Conservation (phyloP, 116 monocot genomes). For the Iris pallida region DNA sequence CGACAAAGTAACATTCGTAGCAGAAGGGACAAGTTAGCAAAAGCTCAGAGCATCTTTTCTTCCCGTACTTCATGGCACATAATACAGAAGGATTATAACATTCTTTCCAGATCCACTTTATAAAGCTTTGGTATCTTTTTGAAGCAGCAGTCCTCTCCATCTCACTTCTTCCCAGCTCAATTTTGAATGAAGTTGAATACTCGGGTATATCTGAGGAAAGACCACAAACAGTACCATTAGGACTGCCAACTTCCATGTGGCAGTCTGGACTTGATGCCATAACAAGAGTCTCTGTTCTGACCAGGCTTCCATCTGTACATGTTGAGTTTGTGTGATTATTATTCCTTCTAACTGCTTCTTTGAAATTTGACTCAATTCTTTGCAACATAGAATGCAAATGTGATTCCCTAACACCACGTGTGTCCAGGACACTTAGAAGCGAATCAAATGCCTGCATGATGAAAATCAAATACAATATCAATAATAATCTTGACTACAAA, state of each 20-base stretch:
- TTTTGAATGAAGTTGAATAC: slow-evolving; percentile 54
- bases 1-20: slow-evolving; percentile 46
- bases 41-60: slow-evolving; percentile 63
- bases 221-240: slow-evolving; percentile 45
- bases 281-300: slow-evolving; percentile 26
- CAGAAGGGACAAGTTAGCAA: slow-evolving; percentile 52
- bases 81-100: slow-evolving; percentile 38
- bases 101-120: slow-evolving; percentile 77
- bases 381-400: slow-evolving; percentile 83
- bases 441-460: slow-evolving; percentile 82
- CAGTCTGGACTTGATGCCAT: slow-evolving; percentile 45
- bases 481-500: not conserved
- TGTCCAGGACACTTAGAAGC: slow-evolving; percentile 65
- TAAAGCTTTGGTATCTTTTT: slow-evolving; percentile 55
- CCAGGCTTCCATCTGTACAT: slow-evolving; percentile 5
- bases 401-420: slow-evolving; percentile 84
- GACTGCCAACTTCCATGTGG: slow-evolving; percentile 42
- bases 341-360: slow-evolving; percentile 52
- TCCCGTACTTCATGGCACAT: slow-evolving; percentile 73
- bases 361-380: slow-evolving; percentile 72
- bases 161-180: slow-evolving; percentile 62
- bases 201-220: slow-evolving; percentile 33
- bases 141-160: slow-evolving; percentile 45
- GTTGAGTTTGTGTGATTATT: slow-evolving; percentile 7
- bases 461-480: not conserved